Base-by-base conservation (phyloP, 495 filamentous ascomycete genomes). In the Platismatia glauca region DNA sequence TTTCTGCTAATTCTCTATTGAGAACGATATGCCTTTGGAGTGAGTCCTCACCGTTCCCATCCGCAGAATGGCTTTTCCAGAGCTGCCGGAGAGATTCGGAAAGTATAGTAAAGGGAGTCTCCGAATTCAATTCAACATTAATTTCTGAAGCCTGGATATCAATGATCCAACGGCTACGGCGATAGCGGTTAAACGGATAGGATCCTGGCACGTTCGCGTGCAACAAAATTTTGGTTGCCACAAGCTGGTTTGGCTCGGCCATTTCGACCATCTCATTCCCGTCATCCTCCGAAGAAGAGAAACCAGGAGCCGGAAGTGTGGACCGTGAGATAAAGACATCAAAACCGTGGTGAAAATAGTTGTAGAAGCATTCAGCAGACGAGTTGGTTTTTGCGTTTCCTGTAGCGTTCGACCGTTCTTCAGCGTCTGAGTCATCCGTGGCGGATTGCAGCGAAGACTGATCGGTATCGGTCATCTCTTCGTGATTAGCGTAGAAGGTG, bases 151-250 rank as follows among this genome's bases (percentile, higher is more conserved):
- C 61, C 24, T 69, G 66, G 20, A 86, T 71, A 62, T 89, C 73
- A 55, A 98, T 85, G 59, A 82, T 83, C 94, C 94, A 98, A 35
- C 91, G 84, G 66, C 86, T 90, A 64, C 94, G 83, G 12, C 94
- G 87, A 72, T 97, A 90, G 31, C 94, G 83, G 72, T 98, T 96
- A 77, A 98, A 98, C 8, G 91, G 88, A 75, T 97, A 97, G 6
- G 91, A 95, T 0, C 94, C 94, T 6, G 94, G 94, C 4, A 98
- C 85, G 69, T 98, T 98, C 37, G 86, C 90, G 74, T 98, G 94
- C 2, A 97, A 75, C 50, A 96, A 84, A 16, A 98, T 73, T 71
- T 98, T 97, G 7, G 90, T 92, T 15, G 89, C 94, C 0, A 91
- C 89, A 5, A 90, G 76, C 50, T 85, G 85, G 22, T 67, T 57